Evolutionary conservation across 441 rosid genomes (phyloP).

Genomic region (Erysimum pusillum): DNA sequence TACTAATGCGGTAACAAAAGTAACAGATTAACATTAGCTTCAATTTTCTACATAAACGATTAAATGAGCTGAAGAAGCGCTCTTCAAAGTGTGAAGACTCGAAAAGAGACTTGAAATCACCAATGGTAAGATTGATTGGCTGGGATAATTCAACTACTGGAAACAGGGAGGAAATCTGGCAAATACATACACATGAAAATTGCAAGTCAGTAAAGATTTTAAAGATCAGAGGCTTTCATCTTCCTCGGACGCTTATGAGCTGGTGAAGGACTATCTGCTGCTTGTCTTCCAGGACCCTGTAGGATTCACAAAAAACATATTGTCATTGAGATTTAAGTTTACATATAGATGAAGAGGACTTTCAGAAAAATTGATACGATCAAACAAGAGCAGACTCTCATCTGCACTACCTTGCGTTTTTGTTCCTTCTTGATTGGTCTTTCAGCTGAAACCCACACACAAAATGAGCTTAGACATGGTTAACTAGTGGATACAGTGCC

Average conservation of each 20-base stretch:
- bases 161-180: background rate
- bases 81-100: background rate
- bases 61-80: slow-evolving; percentile 2
- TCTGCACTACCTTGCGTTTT: slow-evolving; percentile 75
- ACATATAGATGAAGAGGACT: background rate
- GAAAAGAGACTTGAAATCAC: slow-evolving; percentile 3
- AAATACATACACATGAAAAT: slow-evolving; percentile 30
- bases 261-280: slow-evolving; percentile 79
- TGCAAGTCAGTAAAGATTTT: slow-evolving; percentile 34
- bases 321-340: slow-evolving; percentile 2
- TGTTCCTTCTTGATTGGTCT: slow-evolving; percentile 76
- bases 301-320: slow-evolving; percentile 27
- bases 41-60: background rate
- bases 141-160: background rate
- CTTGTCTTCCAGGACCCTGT: slow-evolving; percentile 83
- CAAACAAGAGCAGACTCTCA: slow-evolving; percentile 1
- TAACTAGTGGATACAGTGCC: slow-evolving; percentile 27
- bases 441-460: slow-evolving; percentile 65
- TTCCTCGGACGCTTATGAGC: slow-evolving; percentile 94
- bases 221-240: slow-evolving; percentile 84
- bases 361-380: background rate
- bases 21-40: background rate
- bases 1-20: background rate
- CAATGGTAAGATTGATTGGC: background rate
- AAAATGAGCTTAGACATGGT: slow-evolving; percentile 28